phyloP scores from a whole-genome alignment of 2,329 filamentous ascomycete species.

The Aspergillus ruber region DNA sequence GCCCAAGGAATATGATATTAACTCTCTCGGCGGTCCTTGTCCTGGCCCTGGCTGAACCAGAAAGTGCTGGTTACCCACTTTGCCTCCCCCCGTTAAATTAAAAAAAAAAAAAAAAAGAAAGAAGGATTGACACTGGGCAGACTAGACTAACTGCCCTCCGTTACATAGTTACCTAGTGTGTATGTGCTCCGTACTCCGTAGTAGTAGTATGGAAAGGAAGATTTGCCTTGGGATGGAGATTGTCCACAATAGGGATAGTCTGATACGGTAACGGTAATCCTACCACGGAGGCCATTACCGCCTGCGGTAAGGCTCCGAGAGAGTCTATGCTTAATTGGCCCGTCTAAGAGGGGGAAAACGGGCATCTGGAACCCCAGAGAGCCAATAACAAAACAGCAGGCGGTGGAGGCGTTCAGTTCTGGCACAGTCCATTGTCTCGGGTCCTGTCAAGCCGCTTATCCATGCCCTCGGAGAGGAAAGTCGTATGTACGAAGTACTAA shows the following conservation, averaged over 20 bases:
- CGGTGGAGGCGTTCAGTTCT: neutral
- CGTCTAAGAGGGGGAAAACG: neutral
- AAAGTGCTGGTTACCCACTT: neutral
- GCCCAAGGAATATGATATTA: neutral
- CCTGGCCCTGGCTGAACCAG: neutral
- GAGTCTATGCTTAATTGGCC: neutral
- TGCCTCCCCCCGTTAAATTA: too few species aligned
- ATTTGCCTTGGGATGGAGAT: neutral
- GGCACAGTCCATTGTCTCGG: conserved; percentile 16
- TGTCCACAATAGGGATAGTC: neutral
- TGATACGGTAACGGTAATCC: neutral
- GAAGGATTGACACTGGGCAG: too few species aligned
- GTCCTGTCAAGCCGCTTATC: conserved; percentile 13
- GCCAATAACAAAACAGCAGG: neutral
- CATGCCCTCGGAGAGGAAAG: neutral
- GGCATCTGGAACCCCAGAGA: too few species aligned
- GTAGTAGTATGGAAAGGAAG: neutral
- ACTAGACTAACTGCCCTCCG: too few species aligned
- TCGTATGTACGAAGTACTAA: too few species aligned
- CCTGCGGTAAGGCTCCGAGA: neutral
- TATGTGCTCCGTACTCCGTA: neutral
- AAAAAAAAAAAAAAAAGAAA: too few species aligned
- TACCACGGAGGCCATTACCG: neutral
- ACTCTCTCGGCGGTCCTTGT: neutral
- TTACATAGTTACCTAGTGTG: neutral